These are phyloP conservation scores for Nicotiana benthamiana DNA, from an alignment of 257 asterid genomes.

Conservation along the genomic window DNA sequence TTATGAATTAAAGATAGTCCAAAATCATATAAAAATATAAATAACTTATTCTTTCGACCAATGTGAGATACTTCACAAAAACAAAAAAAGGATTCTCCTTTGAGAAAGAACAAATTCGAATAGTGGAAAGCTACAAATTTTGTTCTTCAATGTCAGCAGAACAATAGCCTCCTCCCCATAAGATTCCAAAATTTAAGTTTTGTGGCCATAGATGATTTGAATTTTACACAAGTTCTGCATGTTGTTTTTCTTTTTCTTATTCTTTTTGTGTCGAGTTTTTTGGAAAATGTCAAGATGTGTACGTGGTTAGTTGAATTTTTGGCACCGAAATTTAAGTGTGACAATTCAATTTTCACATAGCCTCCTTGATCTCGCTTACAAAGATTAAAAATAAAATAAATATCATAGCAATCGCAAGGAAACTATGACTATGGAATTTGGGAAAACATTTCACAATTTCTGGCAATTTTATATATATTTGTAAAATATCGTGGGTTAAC, in stretches of 20 bases:
- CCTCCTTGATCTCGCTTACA: not conserved
- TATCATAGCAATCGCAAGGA: not conserved
- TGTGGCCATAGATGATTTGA: not conserved
- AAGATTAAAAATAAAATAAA: no score
- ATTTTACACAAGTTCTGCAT: not conserved
- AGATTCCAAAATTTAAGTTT: not conserved
- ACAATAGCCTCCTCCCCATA: not conserved
- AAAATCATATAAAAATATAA: not conserved
- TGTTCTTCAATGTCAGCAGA: not conserved
- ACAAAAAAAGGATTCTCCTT: not conserved
- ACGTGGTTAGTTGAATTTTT: not conserved
- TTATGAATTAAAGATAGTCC: not conserved
- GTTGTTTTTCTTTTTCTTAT: not conserved
- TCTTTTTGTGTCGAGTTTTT: not conserved
- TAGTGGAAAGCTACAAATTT: conserved; percentile 2
- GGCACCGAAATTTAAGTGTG: not conserved
- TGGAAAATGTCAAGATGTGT: not conserved
- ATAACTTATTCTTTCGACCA: not conserved
- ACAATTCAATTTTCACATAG: not conserved
- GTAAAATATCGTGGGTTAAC: no score
- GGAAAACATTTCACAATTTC: not conserved
- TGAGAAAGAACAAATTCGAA: conserved; percentile 1
- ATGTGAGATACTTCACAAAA: not conserved
- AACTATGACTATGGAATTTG: not conserved
- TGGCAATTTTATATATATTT: no score